phyloP scores from a whole-genome alignment of 768 basidiomycete genomes.

The Trametes cubensis region DNA sequence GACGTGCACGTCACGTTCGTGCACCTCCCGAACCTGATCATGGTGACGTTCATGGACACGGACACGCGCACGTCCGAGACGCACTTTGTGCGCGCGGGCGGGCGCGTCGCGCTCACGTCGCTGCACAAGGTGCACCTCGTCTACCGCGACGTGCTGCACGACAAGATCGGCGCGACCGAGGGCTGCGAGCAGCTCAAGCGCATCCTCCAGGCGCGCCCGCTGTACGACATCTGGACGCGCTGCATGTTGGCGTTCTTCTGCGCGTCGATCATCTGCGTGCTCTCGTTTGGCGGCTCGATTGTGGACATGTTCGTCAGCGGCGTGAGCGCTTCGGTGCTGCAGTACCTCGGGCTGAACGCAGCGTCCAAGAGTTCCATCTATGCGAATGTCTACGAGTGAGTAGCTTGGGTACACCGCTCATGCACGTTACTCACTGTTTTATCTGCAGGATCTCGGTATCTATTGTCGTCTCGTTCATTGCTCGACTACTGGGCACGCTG shows the following conservation, averaged over 20 bases:
- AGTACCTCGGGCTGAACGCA: conserved; percentile 79
- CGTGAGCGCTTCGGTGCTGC: conserved; percentile 64
- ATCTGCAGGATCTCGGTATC: conserved; percentile 73
- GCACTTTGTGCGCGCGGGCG: conserved; percentile 82
- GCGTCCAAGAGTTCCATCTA: conserved; percentile 88
- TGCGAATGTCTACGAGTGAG: conserved; percentile 95
- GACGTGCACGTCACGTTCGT: conserved; percentile 82
- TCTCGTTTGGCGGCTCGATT: conserved; percentile 80
- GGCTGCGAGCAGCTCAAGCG: conserved; percentile 69
- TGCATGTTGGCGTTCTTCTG: conserved; percentile 77
- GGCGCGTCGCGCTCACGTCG: conserved; percentile 78
- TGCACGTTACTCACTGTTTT: neutral
- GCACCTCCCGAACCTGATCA: conserved; percentile 76
- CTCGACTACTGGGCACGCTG: conserved; percentile 77
- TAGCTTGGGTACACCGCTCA: conserved; percentile 15
- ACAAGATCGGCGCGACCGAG: conserved; percentile 71
- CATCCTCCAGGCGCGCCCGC: conserved; percentile 63
- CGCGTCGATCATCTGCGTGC: conserved; percentile 78
- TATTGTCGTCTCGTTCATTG: conserved; percentile 82
- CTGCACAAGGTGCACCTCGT: conserved; percentile 81
- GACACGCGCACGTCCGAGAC: conserved; percentile 75
- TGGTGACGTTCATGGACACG: conserved; percentile 81
- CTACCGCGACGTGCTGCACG: conserved; percentile 86
- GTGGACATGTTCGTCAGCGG: conserved; percentile 86
- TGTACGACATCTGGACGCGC: conserved; percentile 68